Conservation (phyloP, 2,329 filamentous ascomycete genomes). For the Xylaria polymorpha region DNA sequence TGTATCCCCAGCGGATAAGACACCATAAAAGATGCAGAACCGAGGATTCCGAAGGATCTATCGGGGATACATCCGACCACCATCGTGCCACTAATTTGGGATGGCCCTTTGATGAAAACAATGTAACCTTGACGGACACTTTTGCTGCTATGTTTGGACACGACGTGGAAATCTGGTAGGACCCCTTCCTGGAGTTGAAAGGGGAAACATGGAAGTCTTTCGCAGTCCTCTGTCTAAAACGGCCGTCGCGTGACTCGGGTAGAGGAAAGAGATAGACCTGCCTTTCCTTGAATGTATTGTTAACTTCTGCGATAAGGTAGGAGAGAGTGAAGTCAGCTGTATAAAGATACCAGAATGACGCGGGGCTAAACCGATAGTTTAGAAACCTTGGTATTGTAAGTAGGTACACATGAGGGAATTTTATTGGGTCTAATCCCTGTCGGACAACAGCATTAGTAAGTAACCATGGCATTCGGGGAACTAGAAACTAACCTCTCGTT, state of each 20-base stretch:
- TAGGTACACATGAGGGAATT: background rate
- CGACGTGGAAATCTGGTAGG: background rate
- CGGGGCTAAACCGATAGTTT: background rate
- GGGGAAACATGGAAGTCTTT: conserved; percentile 16
- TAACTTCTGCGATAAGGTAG: conserved; percentile 7
- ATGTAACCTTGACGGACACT: background rate
- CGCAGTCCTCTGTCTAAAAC: background rate
- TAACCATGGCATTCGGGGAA: too few relatives aligned
- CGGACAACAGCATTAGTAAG: too few relatives aligned
- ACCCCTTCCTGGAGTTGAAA: conserved; percentile 5
- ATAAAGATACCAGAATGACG: conserved; percentile 16
- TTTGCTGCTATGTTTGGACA: background rate
- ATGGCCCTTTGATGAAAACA: background rate
- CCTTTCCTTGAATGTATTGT: conserved; percentile 3
- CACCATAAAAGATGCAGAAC: background rate
- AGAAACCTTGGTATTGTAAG: background rate
- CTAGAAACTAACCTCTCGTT: background rate
- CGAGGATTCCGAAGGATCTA: conserved; percentile 1
- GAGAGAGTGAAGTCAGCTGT: background rate
- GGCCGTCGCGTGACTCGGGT: background rate
- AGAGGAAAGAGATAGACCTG: conserved; percentile 3
- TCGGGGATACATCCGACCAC: background rate
- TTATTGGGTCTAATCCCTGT: background rate
- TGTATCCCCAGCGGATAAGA: background rate
- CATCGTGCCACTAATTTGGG: conserved; percentile 3